Conservation (phyloP, 2,329 filamentous ascomycete genomes). For the Curvularia hawaiiensis region DNA sequence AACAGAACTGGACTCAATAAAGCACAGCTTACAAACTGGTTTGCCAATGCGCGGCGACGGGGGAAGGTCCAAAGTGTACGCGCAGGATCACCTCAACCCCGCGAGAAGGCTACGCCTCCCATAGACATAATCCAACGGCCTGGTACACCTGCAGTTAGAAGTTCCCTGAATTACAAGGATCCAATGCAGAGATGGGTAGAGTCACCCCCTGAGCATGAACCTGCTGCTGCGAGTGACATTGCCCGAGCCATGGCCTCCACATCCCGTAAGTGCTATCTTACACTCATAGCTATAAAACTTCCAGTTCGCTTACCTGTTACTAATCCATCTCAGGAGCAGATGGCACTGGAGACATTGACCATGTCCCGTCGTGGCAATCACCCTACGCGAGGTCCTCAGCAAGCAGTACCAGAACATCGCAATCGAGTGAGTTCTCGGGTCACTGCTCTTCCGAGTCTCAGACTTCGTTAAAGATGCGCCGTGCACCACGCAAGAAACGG, state of each 20-base stretch:
- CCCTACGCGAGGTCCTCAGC: slow-evolving; percentile 25
- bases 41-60: slow-evolving; percentile 35
- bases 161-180: slow-evolving; percentile 15
- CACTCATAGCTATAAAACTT: too few relatives aligned
- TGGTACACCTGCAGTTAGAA: slow-evolving; percentile 26
- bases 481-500: slow-evolving; percentile 20
- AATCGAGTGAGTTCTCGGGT: slow-evolving; percentile 29
- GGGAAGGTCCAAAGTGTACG: slow-evolving; percentile 24
- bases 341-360: background rate
- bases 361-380: slow-evolving; percentile 19
- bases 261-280: slow-evolving; percentile 5
- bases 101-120: slow-evolving; percentile 11
- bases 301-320: background rate
- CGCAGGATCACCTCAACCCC: slow-evolving; percentile 15
- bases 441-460: slow-evolving; percentile 25
- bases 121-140: slow-evolving; percentile 33
- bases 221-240: slow-evolving; percentile 30
- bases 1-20: slow-evolving; percentile 31
- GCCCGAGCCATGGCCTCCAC: slow-evolving; percentile 31
- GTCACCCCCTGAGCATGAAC: slow-evolving; percentile 37
- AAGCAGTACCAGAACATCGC: slow-evolving; percentile 32
- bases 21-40: slow-evolving; percentile 36
- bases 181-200: slow-evolving; percentile 38
- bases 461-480: slow-evolving; percentile 19
- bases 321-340: background rate